A percentile compares a stretch with the other conserved stretches of the same genome.
Conservation (phyloP, 192 early-diverging fungal genomes). For the Kappamyces sp. region DNA sequence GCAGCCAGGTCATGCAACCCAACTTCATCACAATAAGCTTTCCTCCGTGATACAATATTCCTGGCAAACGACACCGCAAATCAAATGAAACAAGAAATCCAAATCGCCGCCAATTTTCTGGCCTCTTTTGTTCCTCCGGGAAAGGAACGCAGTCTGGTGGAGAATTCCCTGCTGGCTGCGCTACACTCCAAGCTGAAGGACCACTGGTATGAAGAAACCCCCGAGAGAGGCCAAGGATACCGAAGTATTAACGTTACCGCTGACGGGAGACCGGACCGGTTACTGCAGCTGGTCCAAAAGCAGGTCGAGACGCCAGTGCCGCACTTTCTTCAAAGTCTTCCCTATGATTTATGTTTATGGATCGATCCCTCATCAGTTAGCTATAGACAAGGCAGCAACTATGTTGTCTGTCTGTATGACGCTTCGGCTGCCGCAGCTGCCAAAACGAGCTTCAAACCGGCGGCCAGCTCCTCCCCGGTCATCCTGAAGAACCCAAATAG, state of each 20-base stretch:
- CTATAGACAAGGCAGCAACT: slow-evolving; percentile 6
- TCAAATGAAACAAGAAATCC: slow-evolving; percentile 14
- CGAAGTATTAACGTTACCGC: neutral
- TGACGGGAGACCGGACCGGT: slow-evolving; percentile 4
- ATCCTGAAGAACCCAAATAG: no score
- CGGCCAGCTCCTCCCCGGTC: no score
- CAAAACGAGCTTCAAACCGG: no score
- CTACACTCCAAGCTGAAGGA: slow-evolving; percentile 10
- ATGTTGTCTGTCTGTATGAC: slow-evolving; percentile 2
- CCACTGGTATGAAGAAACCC: slow-evolving; percentile 10
- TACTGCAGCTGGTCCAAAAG: neutral
- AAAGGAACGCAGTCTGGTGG: neutral
- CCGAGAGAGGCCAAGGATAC: neutral
- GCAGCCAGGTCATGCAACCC: no score
- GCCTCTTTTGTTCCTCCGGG: slow-evolving; percentile 1
- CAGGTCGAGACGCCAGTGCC: neutral
- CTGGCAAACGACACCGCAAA: no score
- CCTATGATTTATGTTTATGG: slow-evolving; percentile 8
- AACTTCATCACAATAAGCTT: no score
- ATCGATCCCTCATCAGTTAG: slow-evolving; percentile 12
- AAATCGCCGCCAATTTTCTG: slow-evolving; percentile 12
- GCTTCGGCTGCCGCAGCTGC: no score
- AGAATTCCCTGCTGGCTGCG: slow-evolving; percentile 9
- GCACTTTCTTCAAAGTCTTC: neutral
- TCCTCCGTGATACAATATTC: no score